These are phyloP conservation scores for Corymbia maculata DNA, from an alignment of 345 rosid genomes.

Conservation along the genomic window DNA sequence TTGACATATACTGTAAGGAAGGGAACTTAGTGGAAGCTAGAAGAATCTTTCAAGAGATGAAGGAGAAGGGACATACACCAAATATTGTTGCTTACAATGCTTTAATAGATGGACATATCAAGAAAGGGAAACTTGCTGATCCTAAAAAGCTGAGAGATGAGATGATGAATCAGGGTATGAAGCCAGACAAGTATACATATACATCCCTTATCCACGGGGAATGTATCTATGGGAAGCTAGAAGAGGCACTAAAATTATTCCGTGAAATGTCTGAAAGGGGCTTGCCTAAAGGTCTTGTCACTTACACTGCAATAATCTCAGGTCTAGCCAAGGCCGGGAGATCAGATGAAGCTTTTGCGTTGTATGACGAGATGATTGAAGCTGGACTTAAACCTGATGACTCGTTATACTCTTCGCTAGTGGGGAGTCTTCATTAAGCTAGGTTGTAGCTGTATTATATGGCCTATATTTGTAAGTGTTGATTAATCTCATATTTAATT, in stretches of 20 bases:
- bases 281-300: slow-evolving; percentile 27
- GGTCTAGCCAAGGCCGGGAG: slow-evolving; percentile 68
- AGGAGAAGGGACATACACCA: slow-evolving; percentile 39
- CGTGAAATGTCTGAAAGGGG: slow-evolving; percentile 44
- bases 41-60: slow-evolving; percentile 54
- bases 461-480: not conserved
- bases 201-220: slow-evolving; percentile 76
- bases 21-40: slow-evolving; percentile 73
- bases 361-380: slow-evolving; percentile 59
- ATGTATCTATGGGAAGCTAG: slow-evolving; percentile 51
- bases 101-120: slow-evolving; percentile 55
- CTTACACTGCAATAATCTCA: slow-evolving; percentile 59
- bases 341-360: slow-evolving; percentile 70
- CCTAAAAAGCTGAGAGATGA: slow-evolving; percentile 47
- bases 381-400: slow-evolving; percentile 57
- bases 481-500: not conserved
- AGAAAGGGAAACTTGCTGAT: slow-evolving; percentile 57
- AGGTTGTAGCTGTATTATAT: not conserved
- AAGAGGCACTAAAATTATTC: slow-evolving; percentile 56
- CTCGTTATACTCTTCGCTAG: slow-evolving; percentile 61
- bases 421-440: slow-evolving; percentile 45
- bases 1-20: slow-evolving; percentile 70
- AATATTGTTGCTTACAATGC: slow-evolving; percentile 50
- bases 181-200: slow-evolving; percentile 54
- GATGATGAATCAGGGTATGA: slow-evolving; percentile 43